Conservation (phyloP, 345 rosid genomes). For the Heritiera fomes region DNA sequence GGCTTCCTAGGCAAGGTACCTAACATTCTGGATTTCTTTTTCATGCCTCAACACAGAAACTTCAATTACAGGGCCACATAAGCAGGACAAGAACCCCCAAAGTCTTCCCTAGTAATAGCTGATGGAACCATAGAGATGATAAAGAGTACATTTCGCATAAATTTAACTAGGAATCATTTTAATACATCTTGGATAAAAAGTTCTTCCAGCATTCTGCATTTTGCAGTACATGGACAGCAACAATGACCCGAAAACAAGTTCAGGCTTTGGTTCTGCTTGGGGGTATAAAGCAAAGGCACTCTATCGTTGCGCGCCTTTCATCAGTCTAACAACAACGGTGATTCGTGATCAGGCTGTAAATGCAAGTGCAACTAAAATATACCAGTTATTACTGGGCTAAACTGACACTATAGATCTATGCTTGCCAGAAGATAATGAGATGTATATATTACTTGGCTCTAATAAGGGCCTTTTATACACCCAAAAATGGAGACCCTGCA, state of each 20-base stretch:
- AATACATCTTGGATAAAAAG: background rate
- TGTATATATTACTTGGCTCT: constrained; percentile 36
- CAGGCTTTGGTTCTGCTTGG: constrained; percentile 18
- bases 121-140: background rate
- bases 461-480: constrained; percentile 36
- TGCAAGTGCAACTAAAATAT: constrained; percentile 22
- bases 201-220: background rate
- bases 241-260: background rate
- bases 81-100: background rate
- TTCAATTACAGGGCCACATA: background rate
- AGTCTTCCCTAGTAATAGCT: background rate
- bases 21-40: too few species aligned
- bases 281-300: background rate
- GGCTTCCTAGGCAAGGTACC: too few species aligned
- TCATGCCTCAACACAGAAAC: background rate
- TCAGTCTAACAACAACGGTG: constrained; percentile 16
- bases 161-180: background rate
- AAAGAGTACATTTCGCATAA: background rate
- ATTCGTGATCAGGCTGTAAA: background rate
- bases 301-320: constrained; percentile 4
- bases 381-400: constrained; percentile 18
- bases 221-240: background rate
- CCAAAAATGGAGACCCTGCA: constrained; percentile 29
- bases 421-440: constrained; percentile 14
- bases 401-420: constrained; percentile 19